Percentiles rank a stretch among this genome's conserved stretches.
Conservation (phyloP, 2,329 filamentous ascomycete genomes). For the Paracorniculantispora psalliotae region DNA sequence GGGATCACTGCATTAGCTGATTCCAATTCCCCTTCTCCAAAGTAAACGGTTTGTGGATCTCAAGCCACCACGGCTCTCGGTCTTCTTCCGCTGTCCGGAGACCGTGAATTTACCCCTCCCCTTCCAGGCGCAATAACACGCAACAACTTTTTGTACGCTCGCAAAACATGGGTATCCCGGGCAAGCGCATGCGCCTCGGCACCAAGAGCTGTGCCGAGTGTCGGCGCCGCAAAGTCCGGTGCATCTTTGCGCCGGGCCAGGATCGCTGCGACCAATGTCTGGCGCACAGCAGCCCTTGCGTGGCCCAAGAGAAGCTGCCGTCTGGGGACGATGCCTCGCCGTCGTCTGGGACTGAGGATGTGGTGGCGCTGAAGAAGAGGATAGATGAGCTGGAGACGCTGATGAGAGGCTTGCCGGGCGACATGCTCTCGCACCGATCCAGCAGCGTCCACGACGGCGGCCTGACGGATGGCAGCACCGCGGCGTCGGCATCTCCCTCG, state of each 20-base stretch:
- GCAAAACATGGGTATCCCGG: neutral
- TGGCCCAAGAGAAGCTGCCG: slow-evolving; percentile 34
- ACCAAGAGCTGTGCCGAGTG: slow-evolving; percentile 36
- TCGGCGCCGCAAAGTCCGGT: slow-evolving; percentile 45
- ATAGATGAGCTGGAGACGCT: slow-evolving; percentile 24
- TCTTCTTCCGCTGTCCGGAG: neutral
- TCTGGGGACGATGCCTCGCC: neutral
- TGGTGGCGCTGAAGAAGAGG: slow-evolving; percentile 13
- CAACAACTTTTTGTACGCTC: no score
- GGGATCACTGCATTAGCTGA: neutral
- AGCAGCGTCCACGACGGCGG: neutral
- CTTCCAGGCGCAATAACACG: neutral
- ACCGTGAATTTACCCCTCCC: neutral
- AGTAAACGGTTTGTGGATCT: neutral
- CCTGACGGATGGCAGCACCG: slow-evolving; percentile 6
- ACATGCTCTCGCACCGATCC: neutral
- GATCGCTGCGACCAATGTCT: slow-evolving; percentile 39
- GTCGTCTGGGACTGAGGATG: slow-evolving; percentile 4
- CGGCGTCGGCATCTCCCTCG: neutral
- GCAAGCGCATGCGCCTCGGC: slow-evolving; percentile 28
- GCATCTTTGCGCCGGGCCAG: slow-evolving; percentile 36
- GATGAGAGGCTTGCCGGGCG: slow-evolving; percentile 12
- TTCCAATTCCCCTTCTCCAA: neutral
- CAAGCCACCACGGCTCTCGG: neutral
- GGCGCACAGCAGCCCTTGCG: slow-evolving; percentile 38